Evolutionary conservation across 495 filamentous ascomycete genomes (phyloP).

Genomic region (Coniosporium apollinis): DNA sequence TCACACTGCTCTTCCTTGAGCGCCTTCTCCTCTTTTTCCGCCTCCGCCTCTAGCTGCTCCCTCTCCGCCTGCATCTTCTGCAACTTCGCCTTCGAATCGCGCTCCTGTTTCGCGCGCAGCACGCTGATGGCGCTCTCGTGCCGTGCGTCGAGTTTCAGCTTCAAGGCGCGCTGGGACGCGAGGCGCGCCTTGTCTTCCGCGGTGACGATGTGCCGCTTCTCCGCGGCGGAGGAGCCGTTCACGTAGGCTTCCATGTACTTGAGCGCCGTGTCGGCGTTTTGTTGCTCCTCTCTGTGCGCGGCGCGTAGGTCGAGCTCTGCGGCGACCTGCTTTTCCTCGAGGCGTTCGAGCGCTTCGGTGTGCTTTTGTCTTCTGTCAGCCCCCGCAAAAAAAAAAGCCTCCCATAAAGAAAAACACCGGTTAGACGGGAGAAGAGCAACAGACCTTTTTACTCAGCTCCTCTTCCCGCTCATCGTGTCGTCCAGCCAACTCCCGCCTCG

Average conservation of each 20-base stretch:
- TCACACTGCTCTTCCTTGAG: too few species aligned
- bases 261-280: slow-evolving; percentile 12
- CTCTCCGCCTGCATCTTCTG: slow-evolving; percentile 11
- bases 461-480: too few species aligned
- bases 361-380: slow-evolving; percentile 8
- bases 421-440: too few species aligned
- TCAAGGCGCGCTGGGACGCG: slow-evolving; percentile 4
- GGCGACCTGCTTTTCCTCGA: slow-evolving; percentile 11
- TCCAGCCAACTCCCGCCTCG: too few species aligned
- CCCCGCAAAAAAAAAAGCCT: background rate
- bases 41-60: slow-evolving; percentile 5
- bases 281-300: slow-evolving; percentile 8
- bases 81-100: slow-evolving; percentile 6
- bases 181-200: slow-evolving; percentile 12
- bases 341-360: slow-evolving; percentile 7
- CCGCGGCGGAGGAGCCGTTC: slow-evolving; percentile 3
- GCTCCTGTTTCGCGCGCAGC: slow-evolving; percentile 13
- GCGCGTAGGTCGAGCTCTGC: slow-evolving; percentile 12
- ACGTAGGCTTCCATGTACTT: slow-evolving; percentile 16
- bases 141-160: slow-evolving; percentile 9
- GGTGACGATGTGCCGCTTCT: slow-evolving; percentile 8
- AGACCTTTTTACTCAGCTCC: too few species aligned
- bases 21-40: slow-evolving; percentile 4
- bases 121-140: slow-evolving; percentile 16
- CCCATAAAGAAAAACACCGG: too few species aligned